These are phyloP conservation scores for Gracilaria gracilis DNA, from an alignment of 23 red algal genomes.

Conservation along the genomic window DNA sequence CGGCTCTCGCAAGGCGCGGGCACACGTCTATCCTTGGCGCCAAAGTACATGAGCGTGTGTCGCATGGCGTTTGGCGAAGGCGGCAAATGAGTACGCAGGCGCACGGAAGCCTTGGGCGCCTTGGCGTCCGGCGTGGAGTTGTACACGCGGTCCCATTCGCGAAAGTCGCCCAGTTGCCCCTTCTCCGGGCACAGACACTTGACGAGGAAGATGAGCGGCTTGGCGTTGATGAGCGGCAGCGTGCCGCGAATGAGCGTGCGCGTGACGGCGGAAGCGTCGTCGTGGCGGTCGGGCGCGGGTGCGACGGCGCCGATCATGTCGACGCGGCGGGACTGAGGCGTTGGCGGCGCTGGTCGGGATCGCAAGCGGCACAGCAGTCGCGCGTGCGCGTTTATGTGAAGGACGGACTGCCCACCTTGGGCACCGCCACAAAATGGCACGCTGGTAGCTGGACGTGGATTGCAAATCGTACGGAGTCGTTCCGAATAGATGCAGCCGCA, in stretches of 20 bases:
- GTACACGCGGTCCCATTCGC: constrained; percentile 70
- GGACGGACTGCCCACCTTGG: too few species aligned
- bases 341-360: too few species aligned
- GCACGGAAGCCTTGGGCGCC: constrained; percentile 35
- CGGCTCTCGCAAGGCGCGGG: constrained; percentile 38
- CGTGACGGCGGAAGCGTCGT: neutral
- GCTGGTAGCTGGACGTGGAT: too few species aligned
- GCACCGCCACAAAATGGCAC: too few species aligned
- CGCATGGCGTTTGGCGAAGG: neutral
- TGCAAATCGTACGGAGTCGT: too few species aligned
- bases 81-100: constrained; percentile 29
- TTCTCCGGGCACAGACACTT: constrained; percentile 51
- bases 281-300: neutral
- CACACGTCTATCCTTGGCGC: constrained; percentile 36
- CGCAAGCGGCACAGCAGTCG: too few species aligned
- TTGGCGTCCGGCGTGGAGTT: constrained; percentile 1
- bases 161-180: constrained; percentile 52
- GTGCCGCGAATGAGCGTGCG: constrained; percentile 49
- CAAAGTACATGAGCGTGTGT: constrained; percentile 32
- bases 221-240: constrained; percentile 15
- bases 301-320: neutral
- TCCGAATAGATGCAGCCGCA: too few species aligned
- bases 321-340: neutral
- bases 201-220: constrained; percentile 12
- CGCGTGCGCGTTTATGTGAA: too few species aligned